Base-by-base conservation (phyloP, 2,329 filamentous ascomycete genomes). In the Neonectria neomacrospora region DNA sequence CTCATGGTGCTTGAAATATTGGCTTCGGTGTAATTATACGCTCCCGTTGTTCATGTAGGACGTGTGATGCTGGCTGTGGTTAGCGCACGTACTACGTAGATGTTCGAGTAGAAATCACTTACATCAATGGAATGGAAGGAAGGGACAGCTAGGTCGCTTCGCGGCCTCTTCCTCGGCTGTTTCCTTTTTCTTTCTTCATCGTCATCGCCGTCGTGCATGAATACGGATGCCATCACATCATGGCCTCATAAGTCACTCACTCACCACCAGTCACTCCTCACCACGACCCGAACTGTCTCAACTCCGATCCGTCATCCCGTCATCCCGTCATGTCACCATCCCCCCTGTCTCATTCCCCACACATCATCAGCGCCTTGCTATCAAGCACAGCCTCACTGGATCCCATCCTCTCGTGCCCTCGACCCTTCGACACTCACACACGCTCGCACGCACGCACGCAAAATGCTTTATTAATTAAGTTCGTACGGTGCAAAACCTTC, bases 291-390 rank as follows among this genome's bases (percentile, higher is more conserved):
- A 37, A 26, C 10, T 20, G 41, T 47, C 48, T 47, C 39, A 45
- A 53, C 59, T 45, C 37, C 18, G 28, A 34, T 50, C 10, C 20
- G 37, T 51, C 48, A 34, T 55, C 55, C 61, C 51, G n/a, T 26
- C 44, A 52, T 51, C 55, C 61, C 51, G n/a, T 26, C 44, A 52
- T 51, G 45, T 58, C 60, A 63, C 55, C 55, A 52, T 48, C 41
- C 32, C 37, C n/a, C n/a, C 11, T 60, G 56, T 63, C 51, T 55
- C 39, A 60, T 44, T 63, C 45, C 23, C 50, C 56, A 41, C 61
- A 54, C 44, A 47, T 53, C 22, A 30, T 32, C 32, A 39, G 54
- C 51, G 39, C 28, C 54, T 28, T 34, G 28, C 28, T 26, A 22
- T 4, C n/a, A 30, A 30, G 37, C 51, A 60, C 51, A 54, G 55